phyloP scores from a whole-genome alignment of 345 rosid genomes.

The Trapa bicornis region DNA sequence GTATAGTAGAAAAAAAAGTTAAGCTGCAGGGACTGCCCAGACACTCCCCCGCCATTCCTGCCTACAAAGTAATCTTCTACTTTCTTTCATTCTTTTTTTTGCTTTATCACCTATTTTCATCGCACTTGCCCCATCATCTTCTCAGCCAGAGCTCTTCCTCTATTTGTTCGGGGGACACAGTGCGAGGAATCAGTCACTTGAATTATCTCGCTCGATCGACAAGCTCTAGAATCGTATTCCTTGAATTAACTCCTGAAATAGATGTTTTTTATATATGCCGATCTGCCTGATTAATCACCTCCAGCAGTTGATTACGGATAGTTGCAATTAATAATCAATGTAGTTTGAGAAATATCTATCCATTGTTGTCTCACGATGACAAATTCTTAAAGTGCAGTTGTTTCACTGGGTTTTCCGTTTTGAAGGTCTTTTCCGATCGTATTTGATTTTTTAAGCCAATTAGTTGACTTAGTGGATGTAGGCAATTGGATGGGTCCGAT shows the following conservation, averaged over 20 bases:
- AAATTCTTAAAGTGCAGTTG: neutral
- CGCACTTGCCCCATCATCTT: neutral
- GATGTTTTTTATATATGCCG: neutral
- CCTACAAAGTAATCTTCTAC: neutral
- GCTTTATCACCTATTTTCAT: neutral
- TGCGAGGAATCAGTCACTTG: neutral
- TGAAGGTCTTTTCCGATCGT: neutral
- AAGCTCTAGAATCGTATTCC: neutral
- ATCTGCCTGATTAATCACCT: neutral
- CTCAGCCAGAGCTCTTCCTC: neutral
- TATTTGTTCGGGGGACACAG: neutral
- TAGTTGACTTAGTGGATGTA: neutral
- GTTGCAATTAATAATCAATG: neutral
- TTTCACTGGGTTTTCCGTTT: neutral
- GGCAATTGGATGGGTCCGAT: neutral
- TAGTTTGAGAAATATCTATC: neutral
- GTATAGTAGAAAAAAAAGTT: neutral
- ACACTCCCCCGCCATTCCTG: conserved; percentile 5
- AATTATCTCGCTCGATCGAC: neutral
- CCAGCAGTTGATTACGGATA: neutral
- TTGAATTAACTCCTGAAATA: neutral
- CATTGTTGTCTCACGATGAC: neutral
- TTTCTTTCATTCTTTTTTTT: neutral
- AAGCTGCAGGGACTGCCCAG: neutral
- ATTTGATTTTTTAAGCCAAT: neutral